These are phyloP conservation scores for Cinchona pubescens DNA, from an alignment of 257 asterid species.

Conservation along the genomic window DNA sequence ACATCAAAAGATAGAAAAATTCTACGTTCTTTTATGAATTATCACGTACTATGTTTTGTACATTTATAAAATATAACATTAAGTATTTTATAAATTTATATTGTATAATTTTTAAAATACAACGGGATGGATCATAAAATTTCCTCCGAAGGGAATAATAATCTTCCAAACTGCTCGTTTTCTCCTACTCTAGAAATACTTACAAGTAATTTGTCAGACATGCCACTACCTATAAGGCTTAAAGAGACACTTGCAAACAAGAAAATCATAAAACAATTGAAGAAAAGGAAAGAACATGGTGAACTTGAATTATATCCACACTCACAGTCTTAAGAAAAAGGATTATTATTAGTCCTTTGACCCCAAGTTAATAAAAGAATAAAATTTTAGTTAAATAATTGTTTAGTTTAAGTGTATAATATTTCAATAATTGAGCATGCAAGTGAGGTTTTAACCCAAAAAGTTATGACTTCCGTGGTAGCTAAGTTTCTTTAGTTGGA, in stretches of 20 bases:
- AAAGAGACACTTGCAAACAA: too few species aligned
- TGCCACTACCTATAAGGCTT: too few species aligned
- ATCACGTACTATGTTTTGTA: too few species aligned
- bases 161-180: neutral
- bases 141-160: too few species aligned
- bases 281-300: neutral
- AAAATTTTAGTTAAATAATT: neutral
- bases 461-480: too few species aligned
- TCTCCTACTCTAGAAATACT: neutral
- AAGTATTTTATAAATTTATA: too few species aligned
- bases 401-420: neutral
- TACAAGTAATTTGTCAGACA: slow-evolving; percentile 7
- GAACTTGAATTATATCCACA: neutral
- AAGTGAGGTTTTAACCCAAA: neutral
- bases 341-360: neutral
- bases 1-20: neutral
- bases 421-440: neutral
- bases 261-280: neutral
- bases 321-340: too few species aligned
- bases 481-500: too few species aligned
- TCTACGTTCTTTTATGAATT: too few species aligned
- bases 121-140: too few species aligned
- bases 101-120: too few species aligned
- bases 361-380: neutral
- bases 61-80: too few species aligned